phyloP scores from a whole-genome alignment of 2,329 filamentous ascomycete species.

The Acrocalymma vagum region DNA sequence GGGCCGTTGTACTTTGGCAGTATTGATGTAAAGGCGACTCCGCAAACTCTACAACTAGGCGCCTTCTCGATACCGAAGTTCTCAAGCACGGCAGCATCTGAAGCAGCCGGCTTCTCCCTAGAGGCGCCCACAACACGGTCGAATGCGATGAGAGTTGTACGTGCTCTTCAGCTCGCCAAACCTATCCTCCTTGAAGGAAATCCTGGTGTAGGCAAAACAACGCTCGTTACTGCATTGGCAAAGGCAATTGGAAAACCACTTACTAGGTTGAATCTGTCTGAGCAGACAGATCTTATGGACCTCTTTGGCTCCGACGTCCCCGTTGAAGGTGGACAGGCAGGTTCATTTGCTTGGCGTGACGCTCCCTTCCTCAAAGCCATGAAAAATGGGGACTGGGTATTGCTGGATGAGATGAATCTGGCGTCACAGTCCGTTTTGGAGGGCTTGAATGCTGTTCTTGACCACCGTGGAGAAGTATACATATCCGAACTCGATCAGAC shows the following conservation, averaged over 20 bases:
- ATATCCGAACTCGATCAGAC: constrained; percentile 94
- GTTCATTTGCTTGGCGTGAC: constrained; percentile 94
- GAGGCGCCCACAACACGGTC: constrained; percentile 87
- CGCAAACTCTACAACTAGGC: constrained; percentile 71
- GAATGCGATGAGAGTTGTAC: constrained; percentile 90
- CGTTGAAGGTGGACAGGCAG: constrained; percentile 88
- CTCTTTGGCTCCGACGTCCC: constrained; percentile 97
- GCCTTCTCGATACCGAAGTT: constrained; percentile 73
- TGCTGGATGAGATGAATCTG: constrained; percentile 98
- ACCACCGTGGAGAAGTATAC: constrained; percentile 95
- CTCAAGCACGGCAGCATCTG: constrained; percentile 52
- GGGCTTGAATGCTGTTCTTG: constrained; percentile 93
- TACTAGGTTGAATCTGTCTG: constrained; percentile 94
- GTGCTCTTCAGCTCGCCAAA: constrained; percentile 87
- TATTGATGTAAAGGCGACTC: constrained; percentile 65
- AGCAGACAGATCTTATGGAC: constrained; percentile 98
- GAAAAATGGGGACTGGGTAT: constrained; percentile 95
- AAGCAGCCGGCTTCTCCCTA: constrained; percentile 75
- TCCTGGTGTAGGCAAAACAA: constrained; percentile 98
- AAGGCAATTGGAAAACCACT: constrained; percentile 80
- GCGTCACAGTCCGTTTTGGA: constrained; percentile 97
- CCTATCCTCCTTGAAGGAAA: constrained; percentile 95
- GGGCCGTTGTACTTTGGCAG: constrained; percentile 70
- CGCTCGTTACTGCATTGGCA: constrained; percentile 85
- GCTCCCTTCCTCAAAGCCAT: constrained; percentile 95